phyloP scores from a whole-genome alignment of 2,329 filamentous ascomycete species.

The Aspergillus proliferans region DNA sequence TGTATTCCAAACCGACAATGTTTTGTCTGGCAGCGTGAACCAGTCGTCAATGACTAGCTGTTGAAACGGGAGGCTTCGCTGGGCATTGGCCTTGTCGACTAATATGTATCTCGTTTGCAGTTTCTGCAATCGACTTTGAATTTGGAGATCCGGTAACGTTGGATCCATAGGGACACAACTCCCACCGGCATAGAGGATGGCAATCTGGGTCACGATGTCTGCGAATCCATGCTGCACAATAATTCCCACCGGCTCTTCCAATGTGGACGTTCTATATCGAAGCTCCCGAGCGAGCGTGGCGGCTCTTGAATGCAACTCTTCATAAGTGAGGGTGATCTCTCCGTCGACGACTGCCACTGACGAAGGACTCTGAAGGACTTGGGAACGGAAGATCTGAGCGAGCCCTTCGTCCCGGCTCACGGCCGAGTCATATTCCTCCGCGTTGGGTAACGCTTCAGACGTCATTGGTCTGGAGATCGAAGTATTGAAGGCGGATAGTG shows the following conservation, averaged over 20 bases:
- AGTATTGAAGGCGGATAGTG: too few relatives aligned
- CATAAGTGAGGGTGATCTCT: constrained; percentile 5
- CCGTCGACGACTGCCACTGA: constrained; percentile 8
- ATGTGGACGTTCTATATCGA: neutral
- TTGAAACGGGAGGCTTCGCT: neutral
- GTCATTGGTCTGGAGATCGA: neutral
- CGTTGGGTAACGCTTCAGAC: neutral
- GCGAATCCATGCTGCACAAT: constrained; percentile 10
- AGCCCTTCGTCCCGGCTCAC: constrained; percentile 7
- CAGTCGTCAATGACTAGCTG: neutral
- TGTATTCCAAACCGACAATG: neutral
- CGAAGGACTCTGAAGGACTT: constrained; percentile 2
- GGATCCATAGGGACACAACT: constrained; percentile 18
- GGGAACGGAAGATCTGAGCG: constrained; percentile 7
- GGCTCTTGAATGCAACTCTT: constrained; percentile 7
- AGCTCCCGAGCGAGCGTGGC: constrained; percentile 4
- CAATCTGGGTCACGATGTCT: constrained; percentile 17
- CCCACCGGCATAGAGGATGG: constrained; percentile 17
- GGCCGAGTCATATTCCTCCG: constrained; percentile 7
- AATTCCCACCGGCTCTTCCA: constrained; percentile 15
- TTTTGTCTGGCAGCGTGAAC: neutral
- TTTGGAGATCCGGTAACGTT: constrained; percentile 12
- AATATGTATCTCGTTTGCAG: constrained; percentile 8
- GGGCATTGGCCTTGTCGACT: constrained; percentile 1
- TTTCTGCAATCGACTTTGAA: constrained; percentile 8